Evolutionary conservation across 176 grass and related monocot genomes (phyloP), one percentile per base, ranked within the genome.

Genomic region (Ananas comosus): DNA sequence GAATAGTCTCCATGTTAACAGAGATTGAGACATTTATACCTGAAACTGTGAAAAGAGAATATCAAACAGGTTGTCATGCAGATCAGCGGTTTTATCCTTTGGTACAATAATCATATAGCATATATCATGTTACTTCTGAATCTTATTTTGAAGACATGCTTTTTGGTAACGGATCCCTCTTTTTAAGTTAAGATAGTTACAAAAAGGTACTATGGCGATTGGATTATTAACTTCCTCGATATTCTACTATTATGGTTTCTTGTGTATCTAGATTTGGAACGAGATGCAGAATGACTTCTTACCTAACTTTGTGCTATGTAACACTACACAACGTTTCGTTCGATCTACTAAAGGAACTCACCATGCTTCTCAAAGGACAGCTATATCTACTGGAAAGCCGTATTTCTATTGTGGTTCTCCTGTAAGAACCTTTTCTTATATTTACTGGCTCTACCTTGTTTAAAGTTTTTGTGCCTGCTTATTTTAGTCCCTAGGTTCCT

Each of bases 221-320:
- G 33, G 6, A 72, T 63, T 61, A 11, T n/a, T 42, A 48, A 23
- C 29, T 48, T 27, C 42, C 25, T 66, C 3, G 51, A 68, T 49
- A 70, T 72, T 59, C 29, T 61, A 9, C 1, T 82, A 42, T 42
- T 42, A 42, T 42, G 33, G 33, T 84, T 51, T 75, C 28, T 66
- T 51, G 50, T 77, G 33, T 50, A 61, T 75, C 12, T 63, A 96
- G 93, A 96, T 96, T 82, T 96, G 93, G 83, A 89, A 75, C 79
- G 93, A 89, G 81, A 96, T 96, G 88, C 88, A 92, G 76, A 90
- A 79, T 81, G 93, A 96, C 82, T 96, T 96, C 80, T 87, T 96
- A 67, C 88, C 93, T 17, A 96, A 92, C 85, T 96, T 92, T 69
- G 85, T 96, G 71, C 69, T 96, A 28, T 96, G 93, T 78, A 96